phyloP scores from a whole-genome alignment of 163 green algal genomes.

The Scenedesmus sp. region DNA sequence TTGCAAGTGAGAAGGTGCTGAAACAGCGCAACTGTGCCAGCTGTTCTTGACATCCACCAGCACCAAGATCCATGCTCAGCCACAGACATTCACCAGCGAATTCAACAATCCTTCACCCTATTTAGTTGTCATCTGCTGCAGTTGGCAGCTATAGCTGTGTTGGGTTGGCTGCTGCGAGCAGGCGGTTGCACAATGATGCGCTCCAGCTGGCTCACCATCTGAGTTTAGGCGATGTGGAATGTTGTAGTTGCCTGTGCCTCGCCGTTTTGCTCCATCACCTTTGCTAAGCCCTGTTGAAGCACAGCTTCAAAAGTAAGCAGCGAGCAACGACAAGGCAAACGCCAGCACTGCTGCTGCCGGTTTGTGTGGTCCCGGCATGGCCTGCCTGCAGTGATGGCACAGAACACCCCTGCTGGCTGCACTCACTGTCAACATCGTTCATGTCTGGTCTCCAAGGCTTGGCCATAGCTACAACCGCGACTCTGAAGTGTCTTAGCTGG shows the following conservation, averaged over 20 bases:
- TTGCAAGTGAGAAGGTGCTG: background rate
- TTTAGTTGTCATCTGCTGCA: too few species aligned
- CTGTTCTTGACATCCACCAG: background rate
- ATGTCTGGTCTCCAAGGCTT: slow-evolving; percentile 60
- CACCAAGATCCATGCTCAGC: too few species aligned
- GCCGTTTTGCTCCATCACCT: slow-evolving; percentile 46
- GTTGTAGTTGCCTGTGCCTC: slow-evolving; percentile 69
- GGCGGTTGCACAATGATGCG: background rate
- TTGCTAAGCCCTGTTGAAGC: background rate
- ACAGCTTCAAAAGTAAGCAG: background rate
- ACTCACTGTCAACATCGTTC: slow-evolving; percentile 66
- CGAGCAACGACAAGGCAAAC: background rate
- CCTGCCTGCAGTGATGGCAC: background rate
- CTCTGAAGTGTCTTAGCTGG: background rate
- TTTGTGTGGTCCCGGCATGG: background rate
- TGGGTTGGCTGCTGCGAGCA: background rate
- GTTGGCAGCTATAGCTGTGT: too few species aligned
- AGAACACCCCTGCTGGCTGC: background rate
- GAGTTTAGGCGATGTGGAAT: slow-evolving; percentile 80
- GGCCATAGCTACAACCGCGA: slow-evolving; percentile 46
- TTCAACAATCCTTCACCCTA: too few species aligned
- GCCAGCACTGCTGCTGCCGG: background rate
- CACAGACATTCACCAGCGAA: too few species aligned
- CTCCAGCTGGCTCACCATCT: slow-evolving; percentile 54
- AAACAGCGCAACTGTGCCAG: too few species aligned